phyloP scores from a whole-genome alignment of 1,139 yeast species.

The Scheffersomyces cryptocercus region DNA sequence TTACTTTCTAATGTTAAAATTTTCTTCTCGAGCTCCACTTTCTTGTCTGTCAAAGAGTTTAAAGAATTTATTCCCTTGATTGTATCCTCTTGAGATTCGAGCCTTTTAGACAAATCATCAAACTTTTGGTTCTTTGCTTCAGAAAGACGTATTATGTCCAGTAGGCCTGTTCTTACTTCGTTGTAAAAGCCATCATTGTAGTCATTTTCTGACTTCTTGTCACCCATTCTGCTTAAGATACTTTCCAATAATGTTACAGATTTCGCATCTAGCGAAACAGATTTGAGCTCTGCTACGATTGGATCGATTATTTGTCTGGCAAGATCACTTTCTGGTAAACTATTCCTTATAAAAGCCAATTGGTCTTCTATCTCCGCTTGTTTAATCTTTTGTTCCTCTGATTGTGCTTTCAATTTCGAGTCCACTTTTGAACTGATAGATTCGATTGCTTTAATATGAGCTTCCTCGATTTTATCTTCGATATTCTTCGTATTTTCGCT shows the following conservation, averaged over 20 bases:
- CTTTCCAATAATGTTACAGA: constrained; percentile 19
- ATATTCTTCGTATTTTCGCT: neutral
- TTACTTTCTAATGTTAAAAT: constrained; percentile 15
- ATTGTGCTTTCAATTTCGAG: neutral
- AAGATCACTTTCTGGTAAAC: constrained; percentile 17
- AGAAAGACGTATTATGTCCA: neutral
- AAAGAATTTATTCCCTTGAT: neutral
- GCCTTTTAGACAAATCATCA: constrained; percentile 2
- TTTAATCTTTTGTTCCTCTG: neutral
- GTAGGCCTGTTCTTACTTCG: neutral
- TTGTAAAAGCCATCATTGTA: neutral
- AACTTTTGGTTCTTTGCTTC: constrained; percentile 7
- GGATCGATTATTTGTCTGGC: constrained; percentile 25
- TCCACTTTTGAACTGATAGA: constrained; percentile 4
- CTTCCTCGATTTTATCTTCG: neutral
- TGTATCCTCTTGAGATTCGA: constrained; percentile 2
- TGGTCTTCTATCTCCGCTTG: neutral
- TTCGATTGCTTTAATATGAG: neutral
- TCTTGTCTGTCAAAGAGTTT: constrained; percentile 4
- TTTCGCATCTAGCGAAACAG: constrained; percentile 22
- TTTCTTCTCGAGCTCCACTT: constrained; percentile 14
- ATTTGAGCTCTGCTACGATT: constrained; percentile 25
- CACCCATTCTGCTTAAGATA: constrained; percentile 13
- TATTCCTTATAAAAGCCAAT: neutral
- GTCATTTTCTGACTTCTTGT: constrained; percentile 4